Base-by-base conservation (phyloP, 106 monocot species). In the Dioscorea zingiberensis region DNA sequence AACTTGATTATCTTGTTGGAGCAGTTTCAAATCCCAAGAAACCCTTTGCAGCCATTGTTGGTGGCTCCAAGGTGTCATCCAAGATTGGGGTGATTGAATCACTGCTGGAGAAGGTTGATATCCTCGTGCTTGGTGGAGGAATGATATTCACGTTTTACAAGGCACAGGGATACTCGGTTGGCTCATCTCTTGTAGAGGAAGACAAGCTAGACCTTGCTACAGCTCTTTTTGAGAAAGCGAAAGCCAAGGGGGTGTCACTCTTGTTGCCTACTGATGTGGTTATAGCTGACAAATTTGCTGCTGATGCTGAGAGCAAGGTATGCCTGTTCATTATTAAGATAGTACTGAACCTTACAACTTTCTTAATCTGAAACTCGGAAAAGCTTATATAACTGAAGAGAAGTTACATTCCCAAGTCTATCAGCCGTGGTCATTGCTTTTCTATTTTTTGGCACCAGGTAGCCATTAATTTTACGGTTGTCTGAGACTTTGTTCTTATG, bases 91-190 rank as follows among this genome's bases (percentile, higher is more conserved):
- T 87, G 71, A 87, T 87, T 0, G 83, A 87, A 28, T 87, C 83
- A 15, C 67, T 87, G 54, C 45, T 87, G 3, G 76, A 73, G 61
- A 87, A 87, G 66, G 80, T 87, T 12, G 87, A 87, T 61, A 62
- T 83, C 17, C 87, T 87, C 56, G 26, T 87, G 18, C 83, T 87
- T 49, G 87, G 87, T 17, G 87, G 87, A 47, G 83, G 87, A 58
- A 87, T 87, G 83, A 80, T 87, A 24, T 87, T 61, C 67, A 87
- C 87, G n/a, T 87, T 87, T 67, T 87, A 83, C 77, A 87, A 83
- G 68, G 87, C 87, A 9, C 83, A 80, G 68, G 87, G 87, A 28
- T 59, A 74, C 44, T 27, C 76, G 13, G 87, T 87, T 61, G 87
- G 87, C 16, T 80, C 80, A 18, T 83, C 83, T 18, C 76, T 83